phyloP scores from a whole-genome alignment of 805 yeast genomes.

The Candida ascalaphidarum region DNA sequence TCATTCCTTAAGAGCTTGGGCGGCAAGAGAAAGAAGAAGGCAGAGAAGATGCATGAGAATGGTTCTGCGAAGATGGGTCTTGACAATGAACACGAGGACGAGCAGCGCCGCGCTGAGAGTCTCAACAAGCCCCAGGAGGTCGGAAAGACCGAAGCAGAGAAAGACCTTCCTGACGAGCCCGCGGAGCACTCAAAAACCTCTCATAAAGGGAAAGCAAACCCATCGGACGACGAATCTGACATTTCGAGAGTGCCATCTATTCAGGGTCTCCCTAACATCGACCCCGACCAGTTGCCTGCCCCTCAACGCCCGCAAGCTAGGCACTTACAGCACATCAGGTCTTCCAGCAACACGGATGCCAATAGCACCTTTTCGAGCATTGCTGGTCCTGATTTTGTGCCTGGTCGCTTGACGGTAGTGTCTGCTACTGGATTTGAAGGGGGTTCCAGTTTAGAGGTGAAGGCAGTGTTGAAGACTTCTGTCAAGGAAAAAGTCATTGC shows the following conservation, averaged over 20 bases:
- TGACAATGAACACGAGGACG: no score
- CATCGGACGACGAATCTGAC: no score
- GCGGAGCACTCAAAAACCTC: no score
- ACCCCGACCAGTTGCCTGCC: constrained; percentile 24
- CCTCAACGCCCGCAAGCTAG: constrained; percentile 27
- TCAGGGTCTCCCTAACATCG: constrained; percentile 23
- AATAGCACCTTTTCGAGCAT: constrained; percentile 28
- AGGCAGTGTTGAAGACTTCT: constrained; percentile 39
- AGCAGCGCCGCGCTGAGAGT: no score
- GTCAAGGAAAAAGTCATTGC: constrained; percentile 48
- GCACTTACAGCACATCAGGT: constrained; percentile 10
- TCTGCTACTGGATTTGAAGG: constrained; percentile 36
- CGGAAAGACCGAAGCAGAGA: no score
- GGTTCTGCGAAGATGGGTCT: no score
- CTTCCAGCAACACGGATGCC: constrained; percentile 20
- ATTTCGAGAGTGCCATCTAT: constrained; percentile 3
- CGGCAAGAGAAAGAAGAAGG: constrained; percentile 11
- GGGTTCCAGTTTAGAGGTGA: constrained; percentile 37
- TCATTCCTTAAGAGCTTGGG: constrained; percentile 25
- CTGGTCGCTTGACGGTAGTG: constrained; percentile 49
- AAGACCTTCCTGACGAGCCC: no score
- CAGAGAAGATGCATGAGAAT: no score
- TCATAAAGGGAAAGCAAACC: no score
- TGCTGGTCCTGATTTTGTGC: constrained; percentile 26
- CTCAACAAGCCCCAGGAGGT: no score